Evolutionary conservation across 768 basidiomycete species (phyloP), one percentile per base, ranked within the genome.

Genomic region (Auriscalpium orientale): DNA sequence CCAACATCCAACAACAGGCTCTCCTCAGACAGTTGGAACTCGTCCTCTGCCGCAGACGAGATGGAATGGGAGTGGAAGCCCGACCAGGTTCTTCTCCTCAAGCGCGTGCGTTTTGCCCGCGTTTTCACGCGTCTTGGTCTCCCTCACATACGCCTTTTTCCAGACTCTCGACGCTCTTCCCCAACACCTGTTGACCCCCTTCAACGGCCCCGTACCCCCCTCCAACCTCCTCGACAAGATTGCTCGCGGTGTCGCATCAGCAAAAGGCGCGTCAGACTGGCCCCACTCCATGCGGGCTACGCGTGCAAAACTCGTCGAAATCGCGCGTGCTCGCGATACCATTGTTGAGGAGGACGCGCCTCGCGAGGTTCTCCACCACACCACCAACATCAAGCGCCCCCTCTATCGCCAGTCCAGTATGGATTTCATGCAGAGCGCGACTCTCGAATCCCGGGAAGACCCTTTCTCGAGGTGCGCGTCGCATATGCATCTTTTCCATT

Each of bases 161-260:
- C 57, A 89, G 90, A 90, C 91, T 15, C 78, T 93, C 10, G 91
- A 93, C 66, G 85, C 85, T 46, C 81, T 91, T 57, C 90, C 90
- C 10, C 74, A 84, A 7, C 88, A 91, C 63, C 80, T 93, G n/a
- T 76, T 89, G 67, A 92, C 91, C 15, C 91, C 90, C 53, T 92
- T 90, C 76, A 84, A 87, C 60, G 90, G 91, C 34, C 78, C 84
- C 46, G 80, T 92, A 18, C 91, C 91, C 1, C 90, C 90, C 35
- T 83, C 87, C 13, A 92, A 92, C 68, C 79, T 92, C 20, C 82
- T 93, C 57, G 89, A 93, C 70, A 90, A 89, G 74, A 84, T 93
- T 61, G 88, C 91, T 11, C 82, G 87, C 13, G 84, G 88, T 52
- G 82, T 93, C 58, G 72, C 79, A 9, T 75, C 86, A 33, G 85